Base-by-base conservation (phyloP, 2,329 filamentous ascomycete species). In the Fusarium napiforme region DNA sequence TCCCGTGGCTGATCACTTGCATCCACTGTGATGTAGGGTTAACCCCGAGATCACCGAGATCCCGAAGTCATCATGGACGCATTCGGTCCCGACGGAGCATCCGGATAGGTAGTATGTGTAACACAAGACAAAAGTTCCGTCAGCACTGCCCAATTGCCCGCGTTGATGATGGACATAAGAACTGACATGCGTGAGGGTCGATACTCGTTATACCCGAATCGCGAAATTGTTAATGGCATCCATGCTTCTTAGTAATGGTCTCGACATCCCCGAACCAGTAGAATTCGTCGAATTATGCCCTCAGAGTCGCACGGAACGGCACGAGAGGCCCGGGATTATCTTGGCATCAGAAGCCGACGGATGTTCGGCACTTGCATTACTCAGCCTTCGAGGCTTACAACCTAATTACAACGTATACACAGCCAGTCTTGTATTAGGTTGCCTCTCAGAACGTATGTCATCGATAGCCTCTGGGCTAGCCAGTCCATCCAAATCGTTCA, bases 311-410 rank as follows among this genome's bases (percentile, higher is more conserved):
- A 43, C 60, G 40, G 30, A 18, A 64, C 58, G 61, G 61, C 61
- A 60, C 58, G 61, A 36, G 18, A 30, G n/a, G 61, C 40, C 58
- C 37, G 52, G 26, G 26, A 23, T 42, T 30, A 32, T 43, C 43
- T 64, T 64, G 61, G 61, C 61, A 40, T 34, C 32, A 52, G 7
- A 28, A 53, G 60, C 45, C 32, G 58, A 37, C 58, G 58, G 58
- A n/a, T 63, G 28, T 53, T 63, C 61, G 61, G 61, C 61, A 64
- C 37, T 64, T 63, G 37, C 34, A 59, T 62, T 58, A 58, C 19
- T 37, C 39, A 45, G 8, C n/a, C 30, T 30, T 30, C 21, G 26
- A 56, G 26, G 37, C 19, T 30, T 4, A 4, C 26, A 56, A 56
- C 26, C 5, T 56, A 42, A 56, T 30, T 32, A 28, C 10, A 56